Percentiles rank a stretch among this genome's conserved stretches.
Evolutionary conservation across 768 basidiomycete genomes (phyloP).

Genomic region (Royoungia palumana): DNA sequence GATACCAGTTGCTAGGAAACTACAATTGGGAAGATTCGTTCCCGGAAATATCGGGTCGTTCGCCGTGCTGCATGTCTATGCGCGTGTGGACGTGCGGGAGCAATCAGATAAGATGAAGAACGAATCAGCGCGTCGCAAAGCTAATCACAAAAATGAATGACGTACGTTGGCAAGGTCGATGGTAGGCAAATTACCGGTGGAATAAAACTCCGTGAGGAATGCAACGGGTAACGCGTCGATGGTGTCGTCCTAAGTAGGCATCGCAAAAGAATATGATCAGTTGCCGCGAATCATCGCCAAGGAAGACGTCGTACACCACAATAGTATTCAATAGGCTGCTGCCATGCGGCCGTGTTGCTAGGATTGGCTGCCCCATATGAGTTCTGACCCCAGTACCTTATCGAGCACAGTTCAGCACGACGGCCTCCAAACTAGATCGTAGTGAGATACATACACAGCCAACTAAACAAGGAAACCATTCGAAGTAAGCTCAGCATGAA

Average conservation of each 20-base stretch:
- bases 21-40: slow-evolving; percentile 60
- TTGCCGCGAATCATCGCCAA: not conserved
- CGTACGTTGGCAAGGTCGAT: slow-evolving; percentile 60
- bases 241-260: slow-evolving; percentile 47
- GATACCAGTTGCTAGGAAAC: slow-evolving; percentile 58
- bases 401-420: not conserved
- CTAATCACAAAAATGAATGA: not conserved
- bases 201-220: slow-evolving; percentile 59
- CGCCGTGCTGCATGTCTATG: slow-evolving; percentile 58
- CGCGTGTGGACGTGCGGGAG: not conserved
- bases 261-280: not conserved
- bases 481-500: not conserved
- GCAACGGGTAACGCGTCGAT: slow-evolving; percentile 61
- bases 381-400: slow-evolving; percentile 37
- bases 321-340: slow-evolving; percentile 33
- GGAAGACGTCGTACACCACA: slow-evolving; percentile 21
- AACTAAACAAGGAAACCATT: slow-evolving; percentile 14
- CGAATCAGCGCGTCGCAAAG: slow-evolving; percentile 1
- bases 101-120: not conserved
- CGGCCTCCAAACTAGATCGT: not conserved
- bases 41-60: slow-evolving; percentile 59
- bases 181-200: slow-evolving; percentile 52
- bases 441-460: slow-evolving; percentile 20
- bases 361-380: slow-evolving; percentile 31
- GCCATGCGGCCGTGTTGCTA: slow-evolving; percentile 22